Evolutionary conservation across 495 filamentous ascomycete species (phyloP).

Genomic region (Neurospora sp.): DNA sequence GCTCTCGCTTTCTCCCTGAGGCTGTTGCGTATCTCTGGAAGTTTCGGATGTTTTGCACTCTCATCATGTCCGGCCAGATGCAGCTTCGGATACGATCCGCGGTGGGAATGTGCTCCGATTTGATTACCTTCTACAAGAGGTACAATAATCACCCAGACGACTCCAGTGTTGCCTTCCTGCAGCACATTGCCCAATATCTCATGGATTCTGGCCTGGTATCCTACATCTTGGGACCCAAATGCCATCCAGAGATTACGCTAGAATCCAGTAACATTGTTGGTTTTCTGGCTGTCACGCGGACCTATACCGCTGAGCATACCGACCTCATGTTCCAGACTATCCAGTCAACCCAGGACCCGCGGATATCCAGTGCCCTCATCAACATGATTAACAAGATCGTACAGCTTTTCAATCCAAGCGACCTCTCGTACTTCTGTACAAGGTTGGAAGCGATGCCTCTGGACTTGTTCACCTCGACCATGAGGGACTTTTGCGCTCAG

Average conservation of each 20-base stretch:
- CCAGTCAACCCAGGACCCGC: conserved; percentile 71
- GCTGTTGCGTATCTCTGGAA: conserved; percentile 59
- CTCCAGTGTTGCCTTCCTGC: conserved; percentile 39
- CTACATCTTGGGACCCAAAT: conserved; percentile 84
- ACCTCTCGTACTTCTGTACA: conserved; percentile 59
- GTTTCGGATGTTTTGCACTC: conserved; percentile 55
- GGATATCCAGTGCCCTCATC: conserved; percentile 70
- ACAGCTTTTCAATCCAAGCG: conserved; percentile 43
- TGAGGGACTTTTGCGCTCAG: conserved; percentile 40
- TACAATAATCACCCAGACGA: conserved; percentile 33
- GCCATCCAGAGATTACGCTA: conserved; percentile 79
- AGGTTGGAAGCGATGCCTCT: conserved; percentile 66
- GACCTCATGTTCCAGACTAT: conserved; percentile 81
- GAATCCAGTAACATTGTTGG: conserved; percentile 76
- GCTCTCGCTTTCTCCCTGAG: conserved; percentile 18
- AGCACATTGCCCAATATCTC: conserved; percentile 57
- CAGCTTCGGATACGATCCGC: conserved; percentile 72
- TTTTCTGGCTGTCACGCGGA: conserved; percentile 74
- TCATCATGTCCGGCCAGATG: conserved; percentile 78
- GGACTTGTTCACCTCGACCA: conserved; percentile 42
- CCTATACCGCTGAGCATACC: conserved; percentile 60
- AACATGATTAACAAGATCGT: conserved; percentile 62
- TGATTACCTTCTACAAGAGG: conserved; percentile 52
- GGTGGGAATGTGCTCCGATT: conserved; percentile 55
- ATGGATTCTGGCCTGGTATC: conserved; percentile 57